Conservation (phyloP, 2,329 filamentous ascomycete species). For the Fusarium sp. region DNA sequence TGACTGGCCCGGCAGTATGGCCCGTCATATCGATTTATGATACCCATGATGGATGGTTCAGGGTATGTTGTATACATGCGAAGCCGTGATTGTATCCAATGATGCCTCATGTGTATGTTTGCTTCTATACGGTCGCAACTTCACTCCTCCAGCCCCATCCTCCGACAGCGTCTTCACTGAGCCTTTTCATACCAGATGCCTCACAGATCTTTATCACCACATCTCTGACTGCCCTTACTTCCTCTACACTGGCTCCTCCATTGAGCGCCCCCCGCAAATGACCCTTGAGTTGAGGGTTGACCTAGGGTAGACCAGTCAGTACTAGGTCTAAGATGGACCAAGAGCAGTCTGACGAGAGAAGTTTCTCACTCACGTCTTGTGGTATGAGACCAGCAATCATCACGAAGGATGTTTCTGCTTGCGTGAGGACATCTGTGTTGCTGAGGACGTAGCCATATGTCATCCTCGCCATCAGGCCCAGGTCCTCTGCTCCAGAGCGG, state of each 20-base stretch:
- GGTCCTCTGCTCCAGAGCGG: conserved; percentile 41
- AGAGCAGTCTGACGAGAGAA: not conserved
- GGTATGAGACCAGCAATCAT: conserved; percentile 46
- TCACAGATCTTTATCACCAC: conserved; percentile 44
- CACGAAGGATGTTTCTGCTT: conserved; percentile 42
- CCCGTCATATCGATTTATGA: not conserved
- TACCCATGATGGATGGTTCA: not conserved
- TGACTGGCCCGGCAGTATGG: not conserved
- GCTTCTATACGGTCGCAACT: conserved; percentile 39
- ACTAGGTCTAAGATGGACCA: not conserved
- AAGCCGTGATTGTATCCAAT: not conserved
- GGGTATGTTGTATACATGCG: not conserved
- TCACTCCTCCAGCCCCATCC: conserved; percentile 47
- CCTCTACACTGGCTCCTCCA: conserved; percentile 42
- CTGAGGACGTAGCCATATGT: conserved; percentile 45
- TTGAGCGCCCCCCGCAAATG: conserved; percentile 44
- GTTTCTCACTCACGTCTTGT: conserved; percentile 39
- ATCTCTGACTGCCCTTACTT: conserved; percentile 43
- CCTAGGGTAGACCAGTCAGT: conserved; percentile 28
- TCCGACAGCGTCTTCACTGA: conserved; percentile 31
- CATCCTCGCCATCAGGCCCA: conserved; percentile 42
- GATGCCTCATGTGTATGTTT: not conserved
- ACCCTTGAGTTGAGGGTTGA: conserved; percentile 45
- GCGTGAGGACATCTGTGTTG: conserved; percentile 42
- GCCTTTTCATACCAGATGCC: conserved; percentile 41